Evolutionary conservation across 257 asterid genomes (phyloP).

Genomic region (Nicotiana noctiflora): DNA sequence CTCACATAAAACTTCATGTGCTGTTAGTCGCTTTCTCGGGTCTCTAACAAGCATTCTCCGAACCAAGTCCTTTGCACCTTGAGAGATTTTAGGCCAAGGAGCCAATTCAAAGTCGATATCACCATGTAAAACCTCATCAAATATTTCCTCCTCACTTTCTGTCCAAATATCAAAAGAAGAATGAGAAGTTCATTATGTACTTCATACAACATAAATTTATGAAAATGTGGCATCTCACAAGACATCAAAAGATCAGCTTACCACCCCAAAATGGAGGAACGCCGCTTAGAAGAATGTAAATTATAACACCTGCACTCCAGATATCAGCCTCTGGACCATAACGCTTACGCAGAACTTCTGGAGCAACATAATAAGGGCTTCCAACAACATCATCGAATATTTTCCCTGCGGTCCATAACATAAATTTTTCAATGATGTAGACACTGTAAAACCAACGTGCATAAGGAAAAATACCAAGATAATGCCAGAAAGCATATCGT

Average conservation of each 20-base stretch:
- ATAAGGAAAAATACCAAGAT: too few relatives aligned
- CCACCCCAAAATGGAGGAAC: constrained; percentile 83
- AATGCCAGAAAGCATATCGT: too few relatives aligned
- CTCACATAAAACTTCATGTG: constrained; percentile 66
- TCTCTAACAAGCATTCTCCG: constrained; percentile 52
- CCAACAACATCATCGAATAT: constrained; percentile 54
- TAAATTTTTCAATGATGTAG: background rate
- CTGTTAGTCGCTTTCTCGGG: constrained; percentile 50
- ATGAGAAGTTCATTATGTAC: background rate
- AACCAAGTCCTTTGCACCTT: constrained; percentile 59
- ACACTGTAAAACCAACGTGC: too few relatives aligned
- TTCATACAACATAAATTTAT: background rate
- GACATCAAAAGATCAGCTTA: constrained; percentile 12
- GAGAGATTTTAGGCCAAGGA: constrained; percentile 71
- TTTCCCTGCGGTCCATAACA: constrained; percentile 35
- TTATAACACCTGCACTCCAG: constrained; percentile 78
- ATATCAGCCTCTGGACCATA: constrained; percentile 65
- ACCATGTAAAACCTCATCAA: constrained; percentile 54
- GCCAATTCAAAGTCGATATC: constrained; percentile 59
- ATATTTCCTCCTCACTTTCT: constrained; percentile 66
- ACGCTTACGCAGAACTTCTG: constrained; percentile 54
- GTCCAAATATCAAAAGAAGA: constrained; percentile 11
- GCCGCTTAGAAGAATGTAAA: constrained; percentile 60
- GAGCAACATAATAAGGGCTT: constrained; percentile 77
- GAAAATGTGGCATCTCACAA: background rate